Evolutionary conservation across 1,284 basidiomycete genomes (phyloP).

Genomic region (Xerocomus minutiporus): DNA sequence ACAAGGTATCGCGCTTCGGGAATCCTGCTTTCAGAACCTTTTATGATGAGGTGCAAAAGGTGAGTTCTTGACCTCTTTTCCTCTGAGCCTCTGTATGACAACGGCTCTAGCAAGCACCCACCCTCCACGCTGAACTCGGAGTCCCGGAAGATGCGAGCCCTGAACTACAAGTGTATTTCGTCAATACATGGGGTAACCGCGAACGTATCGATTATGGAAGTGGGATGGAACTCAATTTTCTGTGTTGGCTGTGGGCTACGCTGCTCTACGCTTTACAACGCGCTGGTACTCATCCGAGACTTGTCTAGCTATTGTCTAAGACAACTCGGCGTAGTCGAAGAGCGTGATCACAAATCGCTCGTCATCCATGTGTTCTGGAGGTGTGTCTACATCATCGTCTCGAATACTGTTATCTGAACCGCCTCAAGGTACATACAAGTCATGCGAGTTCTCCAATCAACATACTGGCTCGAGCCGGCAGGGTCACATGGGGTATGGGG

Average conservation of each 20-base stretch:
- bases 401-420: neutral
- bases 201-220: constrained; percentile 96
- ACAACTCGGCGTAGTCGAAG: constrained; percentile 63
- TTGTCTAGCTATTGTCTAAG: constrained; percentile 72
- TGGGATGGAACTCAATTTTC: constrained; percentile 97
- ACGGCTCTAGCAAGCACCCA: constrained; percentile 38
- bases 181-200: constrained; percentile 88
- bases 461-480: constrained; percentile 97
- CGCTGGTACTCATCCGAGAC: neutral
- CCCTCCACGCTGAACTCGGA: constrained; percentile 58
- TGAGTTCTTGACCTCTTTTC: constrained; percentile 31
- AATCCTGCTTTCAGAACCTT: constrained; percentile 96
- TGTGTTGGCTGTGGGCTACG: constrained; percentile 89
- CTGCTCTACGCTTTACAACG: neutral
- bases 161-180: constrained; percentile 80
- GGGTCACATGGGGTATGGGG: constrained; percentile 99
- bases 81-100: neutral
- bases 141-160: constrained; percentile 54
- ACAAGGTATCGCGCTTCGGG: constrained; percentile 89
- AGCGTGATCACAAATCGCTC: constrained; percentile 70
- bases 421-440: constrained; percentile 72
- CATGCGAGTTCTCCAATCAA: constrained; percentile 88
- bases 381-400: constrained; percentile 35
- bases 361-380: constrained; percentile 91
- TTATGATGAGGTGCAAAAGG: constrained; percentile 77